A percentile compares a stretch with the other conserved stretches of the same genome.
Conservation (phyloP, 768 basidiomycete species). For the Fomitopsis pulvina region DNA sequence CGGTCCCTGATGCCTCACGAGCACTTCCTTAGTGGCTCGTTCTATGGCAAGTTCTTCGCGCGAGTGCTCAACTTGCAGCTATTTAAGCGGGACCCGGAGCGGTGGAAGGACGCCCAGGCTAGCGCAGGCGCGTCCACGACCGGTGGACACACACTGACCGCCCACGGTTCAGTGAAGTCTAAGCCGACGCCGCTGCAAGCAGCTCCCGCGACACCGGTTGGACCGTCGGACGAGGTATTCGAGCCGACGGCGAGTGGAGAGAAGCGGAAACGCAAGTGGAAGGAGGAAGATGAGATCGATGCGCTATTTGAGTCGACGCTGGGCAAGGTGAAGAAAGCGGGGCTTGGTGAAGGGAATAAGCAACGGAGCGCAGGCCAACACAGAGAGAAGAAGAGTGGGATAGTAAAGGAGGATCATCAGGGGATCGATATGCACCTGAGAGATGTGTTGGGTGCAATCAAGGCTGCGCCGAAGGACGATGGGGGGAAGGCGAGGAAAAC, state of each 20-base stretch:
- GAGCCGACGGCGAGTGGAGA: conserved; percentile 15
- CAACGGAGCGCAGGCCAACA: conserved; percentile 4
- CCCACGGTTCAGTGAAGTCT: too few relatives aligned
- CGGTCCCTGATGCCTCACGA: conserved; percentile 70
- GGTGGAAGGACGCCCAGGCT: conserved; percentile 72
- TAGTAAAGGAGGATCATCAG: conserved; percentile 22
- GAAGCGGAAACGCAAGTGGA: conserved; percentile 43
- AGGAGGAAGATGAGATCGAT: conserved; percentile 66
- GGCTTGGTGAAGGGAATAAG: conserved; percentile 24
- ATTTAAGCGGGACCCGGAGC: conserved; percentile 69
- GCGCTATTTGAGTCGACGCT: conserved; percentile 53
- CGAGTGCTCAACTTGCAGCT: conserved; percentile 73
- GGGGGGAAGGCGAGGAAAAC: conserved; percentile 23
- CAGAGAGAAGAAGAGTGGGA: conserved; percentile 4
- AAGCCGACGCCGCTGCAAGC: too few relatives aligned
- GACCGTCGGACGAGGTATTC: background rate
- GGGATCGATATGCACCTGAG: too few relatives aligned
- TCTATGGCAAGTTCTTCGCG: conserved; percentile 84
- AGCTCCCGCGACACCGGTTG: too few relatives aligned
- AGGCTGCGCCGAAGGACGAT: conserved; percentile 45
- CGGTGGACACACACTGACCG: too few relatives aligned
- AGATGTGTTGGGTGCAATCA: conserved; percentile 54
- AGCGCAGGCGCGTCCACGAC: background rate
- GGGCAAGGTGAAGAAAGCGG: conserved; percentile 53
- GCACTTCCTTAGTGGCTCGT: conserved; percentile 64